Percentiles rank a stretch among this genome's conserved stretches.
Evolutionary conservation across 768 basidiomycete genomes (phyloP).

Genomic region (Tephrocybe sp.): DNA sequence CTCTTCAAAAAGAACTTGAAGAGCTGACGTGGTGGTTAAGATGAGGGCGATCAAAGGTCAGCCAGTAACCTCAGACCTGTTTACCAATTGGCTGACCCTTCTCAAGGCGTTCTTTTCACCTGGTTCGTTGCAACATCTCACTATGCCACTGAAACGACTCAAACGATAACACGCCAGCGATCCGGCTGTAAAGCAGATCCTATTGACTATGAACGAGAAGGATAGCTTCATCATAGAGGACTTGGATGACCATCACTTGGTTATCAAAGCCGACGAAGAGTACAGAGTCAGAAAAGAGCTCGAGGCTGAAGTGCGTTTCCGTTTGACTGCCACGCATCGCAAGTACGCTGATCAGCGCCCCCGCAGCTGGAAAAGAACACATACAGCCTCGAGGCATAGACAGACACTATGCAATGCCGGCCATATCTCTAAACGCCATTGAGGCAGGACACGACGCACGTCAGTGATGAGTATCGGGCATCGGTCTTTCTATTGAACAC

Average conservation of each 20-base stretch:
- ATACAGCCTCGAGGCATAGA: constrained; percentile 59
- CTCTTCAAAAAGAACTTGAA: neutral
- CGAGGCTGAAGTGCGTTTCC: constrained; percentile 65
- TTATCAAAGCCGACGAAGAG: constrained; percentile 83
- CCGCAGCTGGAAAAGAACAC: constrained; percentile 82
- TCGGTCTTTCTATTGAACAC: too few relatives aligned
- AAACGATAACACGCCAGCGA: constrained; percentile 49
- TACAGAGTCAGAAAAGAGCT: constrained; percentile 70
- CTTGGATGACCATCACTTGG: constrained; percentile 78
- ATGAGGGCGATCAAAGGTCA: constrained; percentile 69
- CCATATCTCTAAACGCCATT: too few relatives aligned
- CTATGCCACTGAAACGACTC: neutral
- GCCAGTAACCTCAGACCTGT: neutral
- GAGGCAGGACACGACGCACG: too few relatives aligned
- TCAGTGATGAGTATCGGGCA: too few relatives aligned
- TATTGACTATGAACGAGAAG: constrained; percentile 80
- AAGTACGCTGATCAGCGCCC: neutral
- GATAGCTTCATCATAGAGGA: constrained; percentile 85
- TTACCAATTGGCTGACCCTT: neutral
- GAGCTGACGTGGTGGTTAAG: neutral
- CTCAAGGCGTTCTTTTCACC: constrained; percentile 61
- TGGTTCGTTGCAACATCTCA: constrained; percentile 44
- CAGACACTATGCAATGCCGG: too few relatives aligned
- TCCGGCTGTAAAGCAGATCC: constrained; percentile 86
- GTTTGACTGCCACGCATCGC: constrained; percentile 4